Percentiles rank a stretch among this genome's conserved stretches.
These are phyloP conservation scores for Mycena galericulata DNA, from an alignment of 768 basidiomycete genomes.

Conservation along the genomic window DNA sequence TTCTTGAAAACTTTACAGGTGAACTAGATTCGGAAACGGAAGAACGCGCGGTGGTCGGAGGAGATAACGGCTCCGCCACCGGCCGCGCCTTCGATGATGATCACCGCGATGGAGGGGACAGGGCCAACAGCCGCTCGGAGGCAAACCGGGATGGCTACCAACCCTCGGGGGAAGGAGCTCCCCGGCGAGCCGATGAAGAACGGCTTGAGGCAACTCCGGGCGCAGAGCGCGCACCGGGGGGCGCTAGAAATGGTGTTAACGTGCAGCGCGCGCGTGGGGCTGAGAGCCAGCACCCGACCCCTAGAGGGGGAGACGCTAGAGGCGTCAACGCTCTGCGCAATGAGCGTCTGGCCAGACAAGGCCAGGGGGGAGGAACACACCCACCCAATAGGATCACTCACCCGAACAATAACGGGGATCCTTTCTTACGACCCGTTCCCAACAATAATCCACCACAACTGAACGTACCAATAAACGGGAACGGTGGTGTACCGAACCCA, in stretches of 20 bases:
- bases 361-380: not conserved
- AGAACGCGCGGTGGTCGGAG: not conserved
- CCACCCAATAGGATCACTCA: not conserved
- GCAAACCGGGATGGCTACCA: slow-evolving; percentile 1
- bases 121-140: slow-evolving; percentile 9
- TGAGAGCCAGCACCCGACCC: not conserved
- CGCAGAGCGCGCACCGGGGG: slow-evolving; percentile 4
- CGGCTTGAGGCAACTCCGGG: slow-evolving; percentile 10
- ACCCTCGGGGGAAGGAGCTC: not conserved
- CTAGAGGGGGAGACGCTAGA: not conserved
- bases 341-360: not conserved
- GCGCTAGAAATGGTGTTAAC: not conserved
- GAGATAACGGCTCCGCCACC: not conserved
- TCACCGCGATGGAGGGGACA: not conserved
- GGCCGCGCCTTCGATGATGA: not conserved
- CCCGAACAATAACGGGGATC: not conserved
- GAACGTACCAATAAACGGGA: no score
- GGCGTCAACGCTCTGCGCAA: not conserved
- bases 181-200: not conserved
- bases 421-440: not conserved
- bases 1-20: not conserved
- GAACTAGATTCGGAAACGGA: not conserved
- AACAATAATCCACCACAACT: not conserved
- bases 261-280: not conserved
- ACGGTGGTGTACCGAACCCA: no score